Conservation (phyloP, 2,329 filamentous ascomycete genomes). For the Leptographium wingfieldii region DNA sequence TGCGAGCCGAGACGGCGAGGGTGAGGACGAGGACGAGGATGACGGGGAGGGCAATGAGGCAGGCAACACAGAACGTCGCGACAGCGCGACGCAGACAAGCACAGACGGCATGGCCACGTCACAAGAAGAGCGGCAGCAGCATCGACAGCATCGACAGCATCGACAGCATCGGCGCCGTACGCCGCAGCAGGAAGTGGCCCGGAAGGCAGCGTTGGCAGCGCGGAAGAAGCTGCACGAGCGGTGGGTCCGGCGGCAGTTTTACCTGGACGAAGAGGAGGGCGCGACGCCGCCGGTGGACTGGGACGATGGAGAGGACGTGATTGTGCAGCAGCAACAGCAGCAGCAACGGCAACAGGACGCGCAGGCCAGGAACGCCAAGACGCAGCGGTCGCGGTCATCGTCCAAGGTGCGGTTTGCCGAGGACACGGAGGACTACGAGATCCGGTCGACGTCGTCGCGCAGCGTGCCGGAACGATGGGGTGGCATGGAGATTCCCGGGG, state of each 20-base stretch:
- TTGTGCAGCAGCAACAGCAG: slow-evolving; percentile 24
- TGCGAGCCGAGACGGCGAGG: neutral
- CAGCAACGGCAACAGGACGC: slow-evolving; percentile 5
- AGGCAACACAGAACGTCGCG: neutral
- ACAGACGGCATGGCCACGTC: too few species aligned
- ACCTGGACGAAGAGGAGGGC: slow-evolving; percentile 77
- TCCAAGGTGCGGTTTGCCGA: slow-evolving; percentile 71
- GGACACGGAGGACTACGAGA: slow-evolving; percentile 56
- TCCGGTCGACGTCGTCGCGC: slow-evolving; percentile 57
- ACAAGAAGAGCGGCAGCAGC: neutral
- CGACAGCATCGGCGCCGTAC: neutral
- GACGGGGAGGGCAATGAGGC: too few species aligned
- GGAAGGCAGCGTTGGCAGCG: slow-evolving; percentile 26
- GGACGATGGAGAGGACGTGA: slow-evolving; percentile 45
- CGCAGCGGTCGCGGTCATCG: slow-evolving; percentile 43
- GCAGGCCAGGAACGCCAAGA: neutral
- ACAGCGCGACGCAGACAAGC: too few species aligned
- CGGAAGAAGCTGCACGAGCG: slow-evolving; percentile 50
- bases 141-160: neutral
- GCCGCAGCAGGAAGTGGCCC: slow-evolving; percentile 22
- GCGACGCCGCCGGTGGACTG: slow-evolving; percentile 51
- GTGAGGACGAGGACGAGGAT: too few species aligned
- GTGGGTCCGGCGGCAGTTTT: slow-evolving; percentile 68
- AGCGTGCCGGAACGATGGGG: slow-evolving; percentile 64
- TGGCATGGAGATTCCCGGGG: slow-evolving; percentile 65